Evolutionary conservation across 1,139 yeast genomes (phyloP), one percentile per base, ranked within the genome.

Genomic region (Pichia sp.): DNA sequence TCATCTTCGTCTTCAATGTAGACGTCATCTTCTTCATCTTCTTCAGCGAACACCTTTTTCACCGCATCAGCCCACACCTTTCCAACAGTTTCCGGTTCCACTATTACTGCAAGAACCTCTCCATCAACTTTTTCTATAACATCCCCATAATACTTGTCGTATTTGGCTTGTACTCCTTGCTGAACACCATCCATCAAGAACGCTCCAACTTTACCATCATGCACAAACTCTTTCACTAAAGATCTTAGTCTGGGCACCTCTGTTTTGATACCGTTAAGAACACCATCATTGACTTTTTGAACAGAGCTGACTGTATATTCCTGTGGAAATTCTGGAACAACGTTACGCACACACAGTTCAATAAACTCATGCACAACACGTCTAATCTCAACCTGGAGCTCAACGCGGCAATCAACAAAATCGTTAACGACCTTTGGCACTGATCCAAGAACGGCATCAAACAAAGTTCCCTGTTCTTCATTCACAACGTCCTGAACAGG

Each of bases 341-440:
- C n/a, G n/a, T n/a, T n/a, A n/a, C n/a, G n/a, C n/a, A n/a, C n/a
- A n/a, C n/a, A 5, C 6, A 63, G 64, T 17, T 64, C 58, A 17
- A 73, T 63, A 37, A 85, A 77, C 19, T 71, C 75, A 43, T 78
- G 81, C 16, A 86, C 84, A 2, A 79, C 66, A 44, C 74, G 75
- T 46, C 88, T 71, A 45, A 88, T 66, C 47, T 82, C 88, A 15
- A 75, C 66, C 47, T 82, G 84, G 26, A 87, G 65, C 55, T 87
- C 96, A 32, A 60, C 67, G 47, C 85, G 75, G 17, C 95, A 94
- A 58, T 88, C 96, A 33, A 80, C 72, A 85, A 81, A 82, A 55
- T 84, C 81, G 50, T 77, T 80, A 11, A 84, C 81, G n/a, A 86
- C 85, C 45, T 74, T 77, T 0, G 96, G 96, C 3, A 80, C 84